A percentile compares a stretch with the other conserved stretches of the same genome.
Evolutionary conservation across 495 filamentous ascomycete genomes (phyloP).

Genomic region (Aspergillus egyptiacus): DNA sequence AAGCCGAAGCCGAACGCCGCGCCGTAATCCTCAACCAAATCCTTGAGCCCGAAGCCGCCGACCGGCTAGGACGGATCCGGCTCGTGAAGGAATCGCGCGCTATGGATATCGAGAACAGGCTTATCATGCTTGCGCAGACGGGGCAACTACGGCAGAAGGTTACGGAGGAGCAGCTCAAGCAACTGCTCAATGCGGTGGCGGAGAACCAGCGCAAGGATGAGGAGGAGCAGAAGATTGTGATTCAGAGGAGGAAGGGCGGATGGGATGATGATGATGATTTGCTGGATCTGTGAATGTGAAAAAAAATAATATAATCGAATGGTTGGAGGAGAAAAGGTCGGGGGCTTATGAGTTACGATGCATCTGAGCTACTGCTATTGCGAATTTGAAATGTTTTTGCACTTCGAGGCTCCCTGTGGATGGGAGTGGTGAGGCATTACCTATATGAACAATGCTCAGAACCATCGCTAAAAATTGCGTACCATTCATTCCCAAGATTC

Average conservation of each 20-base stretch:
- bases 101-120: constrained; percentile 80
- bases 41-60: constrained; percentile 86
- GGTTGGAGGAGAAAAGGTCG: not conserved
- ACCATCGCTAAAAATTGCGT: not conserved
- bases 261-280: constrained; percentile 87
- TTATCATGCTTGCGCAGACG: constrained; percentile 83
- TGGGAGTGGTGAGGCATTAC: not conserved
- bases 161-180: constrained; percentile 88
- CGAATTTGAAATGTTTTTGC: not conserved
- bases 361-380: constrained; percentile 5
- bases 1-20: constrained; percentile 61
- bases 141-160: constrained; percentile 85
- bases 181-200: constrained; percentile 74
- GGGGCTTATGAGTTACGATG: constrained; percentile 6
- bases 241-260: constrained; percentile 73
- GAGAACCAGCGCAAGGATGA: constrained; percentile 57
- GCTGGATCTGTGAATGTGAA: constrained; percentile 56
- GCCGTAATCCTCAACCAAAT: constrained; percentile 80
- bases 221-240: constrained; percentile 75
- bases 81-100: constrained; percentile 93
- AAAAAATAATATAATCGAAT: no score
- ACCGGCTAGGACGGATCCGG: constrained; percentile 88
- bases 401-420: not conserved
- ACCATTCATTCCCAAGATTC: no score
- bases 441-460: not conserved